Base-by-base conservation (phyloP, 148 eudicot genomes). In the Rhododendron mucronatum region DNA sequence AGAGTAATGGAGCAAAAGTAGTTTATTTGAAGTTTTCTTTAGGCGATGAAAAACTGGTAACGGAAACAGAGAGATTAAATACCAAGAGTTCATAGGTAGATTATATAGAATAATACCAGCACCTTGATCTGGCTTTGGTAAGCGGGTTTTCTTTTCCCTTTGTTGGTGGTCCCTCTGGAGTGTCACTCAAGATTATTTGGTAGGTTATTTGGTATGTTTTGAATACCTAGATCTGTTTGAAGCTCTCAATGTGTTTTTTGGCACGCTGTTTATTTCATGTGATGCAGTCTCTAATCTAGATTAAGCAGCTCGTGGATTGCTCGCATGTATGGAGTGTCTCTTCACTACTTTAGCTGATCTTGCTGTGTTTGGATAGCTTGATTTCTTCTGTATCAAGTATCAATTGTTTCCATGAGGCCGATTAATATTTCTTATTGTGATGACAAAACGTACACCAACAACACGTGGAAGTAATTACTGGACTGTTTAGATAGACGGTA, bases 1-100 rank as follows among this genome's bases (percentile, higher is more conserved):
- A 92, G 90, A 83, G 76, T 93, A 73, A 86, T 84, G 48, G 94
- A 90, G 8, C 92, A 86, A 86, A 75, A 35, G 76, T 47, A 45
- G 33, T n/a, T 1, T 76, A 35, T 76, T 78, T 23, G 33, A 78
- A 45, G 23, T 45, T 78, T 45, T 45, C 81, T 41, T 59, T 41
- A 3, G n/a, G 55, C 2, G 55, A 78, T 78, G 81, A 78, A 78
- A 75, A 75, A 78, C 81, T 7, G 20, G 55, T 50, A 14, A 11
- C 0, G 12, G 39, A 50, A 45, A 80, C 30, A 11, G 3, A 50
- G 55, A 51, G 55, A 51, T 50, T 47, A 18, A 71, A 71, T 71
- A 71, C 41, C 15, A 8, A 21, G 26, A 15, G 8, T 81, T 53
- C 18, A 14, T 14, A 30, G 65, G 65, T 2, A 1, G 41, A 7